phyloP scores from a whole-genome alignment of 78 protist species.

The Isochrysis galbana region DNA sequence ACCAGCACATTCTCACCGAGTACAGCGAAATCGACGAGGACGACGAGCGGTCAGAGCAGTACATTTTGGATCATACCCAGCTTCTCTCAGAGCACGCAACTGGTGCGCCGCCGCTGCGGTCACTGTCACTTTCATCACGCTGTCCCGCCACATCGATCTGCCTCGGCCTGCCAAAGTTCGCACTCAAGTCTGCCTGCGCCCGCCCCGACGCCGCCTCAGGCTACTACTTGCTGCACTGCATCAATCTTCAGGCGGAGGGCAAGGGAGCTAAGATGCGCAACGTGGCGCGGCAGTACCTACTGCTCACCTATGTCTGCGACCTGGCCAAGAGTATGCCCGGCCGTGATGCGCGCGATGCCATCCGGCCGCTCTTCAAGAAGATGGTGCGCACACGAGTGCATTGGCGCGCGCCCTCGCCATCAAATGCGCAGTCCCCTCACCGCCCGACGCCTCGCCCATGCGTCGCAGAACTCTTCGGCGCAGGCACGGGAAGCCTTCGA shows the following conservation, averaged over 20 bases:
- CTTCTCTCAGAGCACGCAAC: conserved; percentile 37
- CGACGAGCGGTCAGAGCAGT: not conserved
- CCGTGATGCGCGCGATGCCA: conserved; percentile 23
- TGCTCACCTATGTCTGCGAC: conserved; percentile 10
- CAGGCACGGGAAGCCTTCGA: conserved; percentile 29
- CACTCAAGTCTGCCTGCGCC: no score
- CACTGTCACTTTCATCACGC: no score
- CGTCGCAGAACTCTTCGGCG: not conserved
- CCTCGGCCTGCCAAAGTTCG: no score
- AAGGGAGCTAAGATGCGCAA: conserved; percentile 6
- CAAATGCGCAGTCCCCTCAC: not conserved
- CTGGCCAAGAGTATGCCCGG: conserved; percentile 17
- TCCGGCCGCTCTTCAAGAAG: conserved; percentile 8
- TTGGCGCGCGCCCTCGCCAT: not conserved
- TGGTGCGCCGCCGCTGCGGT: no score
- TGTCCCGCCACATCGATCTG: no score
- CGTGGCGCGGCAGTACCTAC: conserved; percentile 18
- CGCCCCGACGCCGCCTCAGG: no score
- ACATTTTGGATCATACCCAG: conserved; percentile 8
- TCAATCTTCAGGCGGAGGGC: conserved; percentile 42
- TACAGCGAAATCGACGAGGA: not conserved
- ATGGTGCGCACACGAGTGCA: no score
- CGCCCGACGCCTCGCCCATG: not conserved
- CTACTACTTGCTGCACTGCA: conserved; percentile 33
- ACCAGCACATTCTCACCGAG: not conserved